Base-by-base conservation (phyloP, 2,329 filamentous ascomycete species). In the Monosporascus cannonballus region DNA sequence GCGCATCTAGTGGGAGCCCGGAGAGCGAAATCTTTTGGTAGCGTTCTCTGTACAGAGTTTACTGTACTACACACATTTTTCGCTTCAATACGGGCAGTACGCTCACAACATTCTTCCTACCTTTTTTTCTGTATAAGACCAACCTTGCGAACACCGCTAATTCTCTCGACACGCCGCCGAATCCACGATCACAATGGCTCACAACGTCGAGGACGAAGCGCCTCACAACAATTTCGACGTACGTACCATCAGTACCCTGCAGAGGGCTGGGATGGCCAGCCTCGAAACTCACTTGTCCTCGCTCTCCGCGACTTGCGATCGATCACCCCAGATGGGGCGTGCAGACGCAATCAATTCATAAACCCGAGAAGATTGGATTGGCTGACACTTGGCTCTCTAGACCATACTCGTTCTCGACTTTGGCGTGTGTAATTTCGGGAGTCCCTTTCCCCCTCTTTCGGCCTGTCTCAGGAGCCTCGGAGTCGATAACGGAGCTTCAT, bases 331-430 rank as follows among this genome's bases (percentile, higher is more conserved):
- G 36, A 44, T 48, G 24, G 25, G 20, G n/a, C 5, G 27, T 51
- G 39, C 47, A 36, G 39, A 25, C 24, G 30, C 18, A 45, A 48
- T 25, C 34, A 18, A 25, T 30, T 36, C 27, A 20, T 17, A 38
- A 50, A 38, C 25, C 24, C 49, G 47, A 49, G 51, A 46, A 30
- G 46, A 49, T 44, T 34, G n/a, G 20, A 39, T 44, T 30, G 48
- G 20, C 46, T 52, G 20, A 51, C 41, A 48, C 34, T 27, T 44
- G 42, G 49, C 41, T 42, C 79, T 80, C 69, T 77, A 86, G 76
- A 89, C 86, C 59, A 86, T 90, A 62, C 74, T 90, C 59, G 83
- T 86, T 58, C 74, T 89, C 62, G 86, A 89, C 70, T 89, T 89
- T 67, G 86, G 73, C 50, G 41, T 44, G 24, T 44, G 41, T 44